Percentiles rank a stretch among this genome's conserved stretches.
phyloP scores from a whole-genome alignment of 2,329 filamentous ascomycete species.

The Podosphaera leucotricha region DNA sequence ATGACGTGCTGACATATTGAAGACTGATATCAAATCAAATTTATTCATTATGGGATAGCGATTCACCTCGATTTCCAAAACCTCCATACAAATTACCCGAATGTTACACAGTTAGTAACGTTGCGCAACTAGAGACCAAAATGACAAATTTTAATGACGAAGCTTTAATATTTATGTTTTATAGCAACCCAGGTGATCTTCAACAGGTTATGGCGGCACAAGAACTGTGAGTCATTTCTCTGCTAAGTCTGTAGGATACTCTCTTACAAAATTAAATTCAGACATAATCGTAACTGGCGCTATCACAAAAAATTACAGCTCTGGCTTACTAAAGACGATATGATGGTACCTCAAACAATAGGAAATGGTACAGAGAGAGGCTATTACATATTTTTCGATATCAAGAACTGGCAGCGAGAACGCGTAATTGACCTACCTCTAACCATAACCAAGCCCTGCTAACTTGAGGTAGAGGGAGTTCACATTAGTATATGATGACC shows the following conservation, averaged over 20 bases:
- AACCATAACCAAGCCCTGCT: background rate
- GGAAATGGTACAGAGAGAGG: conserved; percentile 36
- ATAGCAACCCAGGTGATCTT: conserved; percentile 36
- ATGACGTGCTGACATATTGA: conserved; percentile 5
- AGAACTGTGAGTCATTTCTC: conserved; percentile 28
- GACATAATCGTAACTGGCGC: conserved; percentile 39
- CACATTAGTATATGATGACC: conserved; percentile 34
- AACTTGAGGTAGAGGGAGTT: conserved; percentile 27
- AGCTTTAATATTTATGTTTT: conserved; percentile 46
- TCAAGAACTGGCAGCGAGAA: conserved; percentile 36
- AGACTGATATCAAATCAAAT: conserved; percentile 30
- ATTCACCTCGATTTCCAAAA: conserved; percentile 32
- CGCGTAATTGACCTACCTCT: conserved; percentile 19
- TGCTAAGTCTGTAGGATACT: background rate
- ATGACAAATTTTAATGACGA: conserved; percentile 45
- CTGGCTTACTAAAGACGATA: conserved; percentile 44
- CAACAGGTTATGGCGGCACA: conserved; percentile 39
- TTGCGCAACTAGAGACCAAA: conserved; percentile 40
- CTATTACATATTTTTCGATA: conserved; percentile 43
- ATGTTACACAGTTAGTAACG: conserved; percentile 43
- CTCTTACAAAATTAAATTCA: conserved; percentile 11
- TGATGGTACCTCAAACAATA: conserved; percentile 36
- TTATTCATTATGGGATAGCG: conserved; percentile 36
- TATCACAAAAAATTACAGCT: conserved; percentile 44
- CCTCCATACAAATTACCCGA: conserved; percentile 36